Evolutionary conservation across 1,284 basidiomycete species (phyloP).

Genomic region (Ceratobasidium sp.): DNA sequence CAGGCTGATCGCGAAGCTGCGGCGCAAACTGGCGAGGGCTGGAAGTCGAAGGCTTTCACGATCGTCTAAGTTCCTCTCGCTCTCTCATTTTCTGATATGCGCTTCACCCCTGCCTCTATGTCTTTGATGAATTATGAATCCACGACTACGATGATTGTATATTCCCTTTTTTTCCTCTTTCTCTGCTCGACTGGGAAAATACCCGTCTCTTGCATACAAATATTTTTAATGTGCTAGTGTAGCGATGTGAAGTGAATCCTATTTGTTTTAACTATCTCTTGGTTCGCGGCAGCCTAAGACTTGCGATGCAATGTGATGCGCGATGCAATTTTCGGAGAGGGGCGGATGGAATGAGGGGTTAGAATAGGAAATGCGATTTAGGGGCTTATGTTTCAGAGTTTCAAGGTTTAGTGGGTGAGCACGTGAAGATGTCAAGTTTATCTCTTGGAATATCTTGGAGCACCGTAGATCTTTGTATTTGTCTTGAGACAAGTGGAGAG

Average conservation of each 20-base stretch:
- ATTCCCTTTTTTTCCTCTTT: not conserved
- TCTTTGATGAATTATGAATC: constrained; percentile 34
- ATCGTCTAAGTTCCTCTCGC: constrained; percentile 43
- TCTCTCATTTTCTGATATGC: not conserved
- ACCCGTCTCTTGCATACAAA: constrained; percentile 40
- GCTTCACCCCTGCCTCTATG: not conserved
- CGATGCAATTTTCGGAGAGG: too few species aligned
- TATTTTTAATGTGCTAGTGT: constrained; percentile 24
- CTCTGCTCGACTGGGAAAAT: constrained; percentile 42
- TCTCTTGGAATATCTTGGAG: too few species aligned
- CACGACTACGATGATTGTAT: constrained; percentile 44
- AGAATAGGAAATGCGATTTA: too few species aligned
- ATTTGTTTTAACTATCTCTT: too few species aligned
- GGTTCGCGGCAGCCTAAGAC: too few species aligned
- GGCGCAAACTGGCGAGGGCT: constrained; percentile 67
- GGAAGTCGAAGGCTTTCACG: constrained; percentile 75
- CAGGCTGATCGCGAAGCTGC: constrained; percentile 70
- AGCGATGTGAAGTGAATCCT: not conserved
- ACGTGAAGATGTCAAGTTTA: too few species aligned
- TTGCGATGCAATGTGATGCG: too few species aligned
- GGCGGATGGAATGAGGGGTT: too few species aligned
- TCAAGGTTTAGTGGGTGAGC: too few species aligned
- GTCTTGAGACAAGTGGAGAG: too few species aligned
- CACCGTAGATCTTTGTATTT: too few species aligned
- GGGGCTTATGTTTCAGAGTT: too few species aligned